Base-by-base conservation (phyloP, 2,329 filamentous ascomycete species). In the Hymenoscyphus occultus region DNA sequence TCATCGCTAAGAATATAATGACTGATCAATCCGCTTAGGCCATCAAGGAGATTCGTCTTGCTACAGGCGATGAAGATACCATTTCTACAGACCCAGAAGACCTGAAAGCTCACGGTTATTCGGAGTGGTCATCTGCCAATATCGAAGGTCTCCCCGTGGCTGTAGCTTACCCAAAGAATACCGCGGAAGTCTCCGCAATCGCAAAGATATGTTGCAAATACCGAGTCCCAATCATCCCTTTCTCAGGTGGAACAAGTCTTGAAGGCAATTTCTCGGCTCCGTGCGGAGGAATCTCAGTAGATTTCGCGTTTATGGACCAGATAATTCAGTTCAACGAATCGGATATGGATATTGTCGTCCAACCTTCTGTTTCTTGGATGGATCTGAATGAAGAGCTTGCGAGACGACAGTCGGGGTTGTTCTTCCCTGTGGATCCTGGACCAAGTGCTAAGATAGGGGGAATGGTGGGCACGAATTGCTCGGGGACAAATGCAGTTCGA, bases 281-380 rank as follows among this genome's bases (percentile, higher is more conserved):
- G 0, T 90, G 89, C 74, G 93, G 93, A 13, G 93, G 93, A 13
- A 86, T 97, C 74, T 94, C 91, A 70, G 90, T 97, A 60, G 93
- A 97, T 74, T 97, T 97, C 76, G 86, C 87, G 0, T 86, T 86
- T 73, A 97, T 97, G 93, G 90, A 96, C 75, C 82, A 88, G 72
- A 90, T 97, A 32, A 71, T 97, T 39, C 82, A 88, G 62, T 82
- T 97, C 64, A 90, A 96, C 76, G 88, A 90, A 70, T 89, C 91
- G 3, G 93, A 97, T 75, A 92, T 97, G 90, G 93, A 97, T 72
- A 83, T 97, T 60, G 91, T 96, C 4, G 92, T 97, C 2, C 93
- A 97, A 76, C 93, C 93, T 2, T 91, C 90, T 6, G 89, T 97
- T 10, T 89, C 90, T n/a, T 97, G 93, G 93, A 93, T 96, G 84